phyloP scores from a whole-genome alignment of 192 early-diverging fungal species.

The Funneliformis mosseae region DNA sequence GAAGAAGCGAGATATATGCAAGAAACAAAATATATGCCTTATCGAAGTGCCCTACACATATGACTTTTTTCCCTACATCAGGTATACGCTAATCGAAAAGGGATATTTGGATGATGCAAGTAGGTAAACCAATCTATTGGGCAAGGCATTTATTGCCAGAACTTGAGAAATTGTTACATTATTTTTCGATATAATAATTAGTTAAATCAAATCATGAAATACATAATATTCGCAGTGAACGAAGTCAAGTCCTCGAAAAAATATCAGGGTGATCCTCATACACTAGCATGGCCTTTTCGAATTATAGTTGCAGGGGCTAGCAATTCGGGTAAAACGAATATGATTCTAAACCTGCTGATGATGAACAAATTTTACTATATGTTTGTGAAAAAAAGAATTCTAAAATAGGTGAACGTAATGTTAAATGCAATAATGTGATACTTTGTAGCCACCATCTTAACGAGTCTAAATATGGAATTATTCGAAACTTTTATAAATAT shows the following conservation, averaged over 20 bases:
- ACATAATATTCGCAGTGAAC: no score
- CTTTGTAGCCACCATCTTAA: constrained; percentile 18
- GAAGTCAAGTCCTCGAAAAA: background rate
- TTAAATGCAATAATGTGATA: constrained; percentile 31
- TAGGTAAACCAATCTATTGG: background rate
- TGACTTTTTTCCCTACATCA: background rate
- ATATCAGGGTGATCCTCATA: no score
- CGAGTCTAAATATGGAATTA: constrained; percentile 25
- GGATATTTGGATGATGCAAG: background rate
- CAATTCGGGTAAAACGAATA: background rate
- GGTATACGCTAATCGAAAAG: background rate
- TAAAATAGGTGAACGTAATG: constrained; percentile 17
- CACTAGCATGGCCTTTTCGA: constrained; percentile 22
- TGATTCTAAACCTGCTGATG: no score
- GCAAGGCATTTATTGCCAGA: no score
- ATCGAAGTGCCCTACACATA: background rate
- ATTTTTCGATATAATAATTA: no score
- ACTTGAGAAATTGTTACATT: no score
- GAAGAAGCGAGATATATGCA: no score
- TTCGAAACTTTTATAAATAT: constrained; percentile 31
- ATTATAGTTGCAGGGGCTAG: constrained; percentile 28
- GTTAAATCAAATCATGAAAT: no score
- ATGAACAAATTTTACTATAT: no score
- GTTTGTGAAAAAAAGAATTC: background rate
- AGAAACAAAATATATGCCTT: background rate